Evolutionary conservation across 345 rosid species (phyloP), one percentile per base, ranked within the genome.

Genomic region (Dipteronia sinensis): DNA sequence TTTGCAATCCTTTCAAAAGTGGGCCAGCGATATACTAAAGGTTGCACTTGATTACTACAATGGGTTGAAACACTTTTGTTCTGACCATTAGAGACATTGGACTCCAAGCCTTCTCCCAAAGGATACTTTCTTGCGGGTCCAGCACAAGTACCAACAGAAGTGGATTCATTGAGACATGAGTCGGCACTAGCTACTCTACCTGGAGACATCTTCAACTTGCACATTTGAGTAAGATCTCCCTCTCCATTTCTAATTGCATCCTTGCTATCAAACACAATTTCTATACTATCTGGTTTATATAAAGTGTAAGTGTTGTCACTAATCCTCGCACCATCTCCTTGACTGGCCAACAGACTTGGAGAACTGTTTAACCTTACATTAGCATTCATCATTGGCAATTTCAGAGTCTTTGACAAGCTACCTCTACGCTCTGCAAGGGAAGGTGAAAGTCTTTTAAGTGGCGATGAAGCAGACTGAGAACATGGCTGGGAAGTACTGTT

Each of bases 381-480:
- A 83, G 88, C 89, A 78, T 79, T 81, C 79, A 81, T 62, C 81
- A 67, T 83, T 44, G 97, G 97, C 82, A 94, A 86, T 89, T 90
- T 92, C 80, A 92, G 84, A 75, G 95, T 78, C 81, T 85, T 87
- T 71, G 92, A 90, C 76, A 83, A 84, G 80, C 88, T 85, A 71
- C 99, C 97, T 83, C 99, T 85, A 40, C 97, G 91, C 79, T 94
- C 97, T 1, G 97, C 98, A 58, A 96, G 97, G 70, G 97, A 96
- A 75, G 83, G 90, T 7, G 91, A 81, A 75, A 76, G 81, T 79
- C 76, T 90, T 82, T 84, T 91, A 56, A 76, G 68, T 3, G 89
- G 85, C 19, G 88, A 87, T 53, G 78, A 62, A 13, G 79, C 77
- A 47, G 79, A 77, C 70, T 27, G 78, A 56, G 84, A 72, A 74